Evolutionary conservation across 2,329 filamentous ascomycete genomes (phyloP).

Genomic region (Aspergillus pseudoterreus): DNA sequence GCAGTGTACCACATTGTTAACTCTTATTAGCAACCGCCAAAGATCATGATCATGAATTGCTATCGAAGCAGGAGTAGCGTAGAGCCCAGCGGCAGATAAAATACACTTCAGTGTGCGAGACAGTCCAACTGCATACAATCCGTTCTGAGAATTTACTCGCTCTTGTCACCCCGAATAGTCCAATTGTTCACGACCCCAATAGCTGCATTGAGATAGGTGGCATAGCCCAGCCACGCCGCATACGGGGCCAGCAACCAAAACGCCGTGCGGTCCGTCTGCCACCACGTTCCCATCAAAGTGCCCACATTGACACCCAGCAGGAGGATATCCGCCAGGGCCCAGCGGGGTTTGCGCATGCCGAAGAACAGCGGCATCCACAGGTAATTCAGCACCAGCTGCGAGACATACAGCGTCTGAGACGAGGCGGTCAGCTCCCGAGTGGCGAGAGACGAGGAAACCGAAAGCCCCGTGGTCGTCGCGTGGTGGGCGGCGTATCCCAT

Average conservation of each 20-base stretch:
- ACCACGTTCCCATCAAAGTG: slow-evolving; percentile 74
- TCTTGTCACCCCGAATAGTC: slow-evolving; percentile 33
- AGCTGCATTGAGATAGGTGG: slow-evolving; percentile 74
- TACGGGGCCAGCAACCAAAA: slow-evolving; percentile 78
- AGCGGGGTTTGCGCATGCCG: slow-evolving; percentile 65
- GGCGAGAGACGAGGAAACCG: slow-evolving; percentile 48
- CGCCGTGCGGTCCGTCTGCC: slow-evolving; percentile 66
- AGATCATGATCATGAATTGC: too few relatives aligned
- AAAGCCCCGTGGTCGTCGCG: slow-evolving; percentile 62
- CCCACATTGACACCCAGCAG: slow-evolving; percentile 67
- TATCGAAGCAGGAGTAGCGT: too few relatives aligned
- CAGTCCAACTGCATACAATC: too few relatives aligned
- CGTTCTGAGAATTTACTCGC: slow-evolving; percentile 1
- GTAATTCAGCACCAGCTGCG: slow-evolving; percentile 81
- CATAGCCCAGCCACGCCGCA: slow-evolving; percentile 80
- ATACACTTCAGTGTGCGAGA: too few relatives aligned
- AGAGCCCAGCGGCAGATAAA: too few relatives aligned
- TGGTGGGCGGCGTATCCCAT: slow-evolving; percentile 91
- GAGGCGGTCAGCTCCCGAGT: slow-evolving; percentile 60
- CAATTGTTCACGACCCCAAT: slow-evolving; percentile 67
- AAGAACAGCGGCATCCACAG: slow-evolving; percentile 95
- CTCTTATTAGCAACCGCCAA: too few relatives aligned
- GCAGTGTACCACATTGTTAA: too few relatives aligned
- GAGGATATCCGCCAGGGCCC: slow-evolving; percentile 72
- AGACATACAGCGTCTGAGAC: slow-evolving; percentile 75